phyloP scores from a whole-genome alignment of 2,329 filamentous ascomycete species.

The Acrodontium crateriforme region DNA sequence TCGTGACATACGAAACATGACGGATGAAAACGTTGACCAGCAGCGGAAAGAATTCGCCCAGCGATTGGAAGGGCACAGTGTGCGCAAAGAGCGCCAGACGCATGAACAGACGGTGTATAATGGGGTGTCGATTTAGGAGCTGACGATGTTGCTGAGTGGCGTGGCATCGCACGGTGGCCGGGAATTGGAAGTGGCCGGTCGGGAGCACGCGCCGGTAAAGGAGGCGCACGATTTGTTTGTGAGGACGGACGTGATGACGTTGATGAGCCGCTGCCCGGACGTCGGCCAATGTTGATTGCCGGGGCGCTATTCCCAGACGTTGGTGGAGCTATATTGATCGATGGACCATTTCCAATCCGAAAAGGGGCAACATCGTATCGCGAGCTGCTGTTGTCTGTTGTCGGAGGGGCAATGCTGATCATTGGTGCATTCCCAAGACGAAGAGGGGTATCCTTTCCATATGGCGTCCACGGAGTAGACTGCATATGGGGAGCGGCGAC shows the following conservation, averaged over 20 bases:
- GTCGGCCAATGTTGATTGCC: slow-evolving; percentile 11
- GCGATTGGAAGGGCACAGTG: slow-evolving; percentile 75
- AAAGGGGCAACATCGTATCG: no score
- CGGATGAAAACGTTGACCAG: slow-evolving; percentile 76
- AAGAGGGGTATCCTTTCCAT: no score
- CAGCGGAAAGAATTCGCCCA: slow-evolving; percentile 76
- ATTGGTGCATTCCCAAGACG: slow-evolving; percentile 3
- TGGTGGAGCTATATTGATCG: no score
- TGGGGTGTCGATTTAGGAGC: slow-evolving; percentile 26
- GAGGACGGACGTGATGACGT: no score
- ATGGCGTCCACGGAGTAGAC: no score
- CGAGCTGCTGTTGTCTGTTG: slow-evolving; percentile 4
- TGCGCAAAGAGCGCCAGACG: slow-evolving; percentile 61
- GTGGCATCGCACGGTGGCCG: slow-evolving; percentile 27
- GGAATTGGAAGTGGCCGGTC: slow-evolving; percentile 12
- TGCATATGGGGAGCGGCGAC: slow-evolving; percentile 20
- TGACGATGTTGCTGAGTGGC: slow-evolving; percentile 19
- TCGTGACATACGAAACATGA: slow-evolving; percentile 83
- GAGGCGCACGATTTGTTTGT: no score
- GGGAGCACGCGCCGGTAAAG: slow-evolving; percentile 1
- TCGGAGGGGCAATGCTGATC: slow-evolving; percentile 12
- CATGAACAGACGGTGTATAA: slow-evolving; percentile 31
- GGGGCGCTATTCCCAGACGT: slow-evolving; percentile 7
- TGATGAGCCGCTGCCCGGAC: no score
- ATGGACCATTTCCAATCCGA: no score